Evolutionary conservation across 108 stramenopile genomes (phyloP), one percentile per base, ranked within the genome.

Genomic region (Cylindrotheca fusiformis): DNA sequence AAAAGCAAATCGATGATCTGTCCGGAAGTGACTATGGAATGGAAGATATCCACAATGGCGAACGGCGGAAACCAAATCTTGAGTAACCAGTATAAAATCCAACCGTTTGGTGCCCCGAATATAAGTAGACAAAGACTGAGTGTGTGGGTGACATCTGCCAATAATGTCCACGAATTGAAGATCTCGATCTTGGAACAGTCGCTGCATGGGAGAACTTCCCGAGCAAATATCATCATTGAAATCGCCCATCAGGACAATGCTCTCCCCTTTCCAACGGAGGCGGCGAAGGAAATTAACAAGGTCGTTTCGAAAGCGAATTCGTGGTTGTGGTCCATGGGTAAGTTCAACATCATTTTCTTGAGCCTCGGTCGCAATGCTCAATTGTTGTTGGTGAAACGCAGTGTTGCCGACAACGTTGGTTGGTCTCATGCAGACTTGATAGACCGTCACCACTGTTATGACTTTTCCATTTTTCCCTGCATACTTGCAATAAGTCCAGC

Each of bases 401-500:
- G 50, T 51, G 50, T 51, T 10, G 50, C 50, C 50, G 22, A 19
- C n/a, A 6, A 5, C 50, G 22, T 51, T n/a, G 5, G 50, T 51
- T 10, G 50, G 50, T 22, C 4, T 19, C n/a, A 5, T 51, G 50
- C 50, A 51, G 19, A 51, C 50, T 51, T 51, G 50, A n/a, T 51
- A 51, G 5, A n/a, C 50, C 8, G 50, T 22, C 19, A 51, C 22
- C 50, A 51, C 50, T 22, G 50, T 51, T 6, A 51, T 51, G 5
- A 22, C 20, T 6, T 10, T 10, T n/a, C 5, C n/a, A 19, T 6
- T 22, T 5, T 51, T 51, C 5, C 50, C 20, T n/a, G 20, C 20
- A 25, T 29, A 67, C 66, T 26, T 31, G 48, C 32, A 6, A n/a
- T 14, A 51, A n/a, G 20, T 51, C 12, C 50, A 51, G 6, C 50